phyloP scores from a whole-genome alignment of 2,329 filamentous ascomycete genomes.

The Cladosporium sp. region DNA sequence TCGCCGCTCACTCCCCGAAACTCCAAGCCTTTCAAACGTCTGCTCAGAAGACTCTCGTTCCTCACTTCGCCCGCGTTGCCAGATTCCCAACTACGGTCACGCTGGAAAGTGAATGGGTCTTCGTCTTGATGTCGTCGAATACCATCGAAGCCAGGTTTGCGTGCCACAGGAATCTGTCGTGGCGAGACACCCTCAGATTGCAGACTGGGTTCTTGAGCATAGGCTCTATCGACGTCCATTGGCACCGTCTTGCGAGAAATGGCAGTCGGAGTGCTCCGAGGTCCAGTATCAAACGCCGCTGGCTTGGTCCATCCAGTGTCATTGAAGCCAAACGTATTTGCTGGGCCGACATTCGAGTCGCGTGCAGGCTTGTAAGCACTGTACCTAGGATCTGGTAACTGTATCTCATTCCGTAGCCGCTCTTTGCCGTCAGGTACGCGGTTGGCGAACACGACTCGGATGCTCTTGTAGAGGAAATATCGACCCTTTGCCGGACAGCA shows the following conservation, averaged over 20 bases:
- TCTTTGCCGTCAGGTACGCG: constrained; percentile 94
- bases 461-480: constrained; percentile 86
- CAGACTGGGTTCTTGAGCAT: constrained; percentile 29
- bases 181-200: constrained; percentile 30
- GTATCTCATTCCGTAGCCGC: constrained; percentile 84
- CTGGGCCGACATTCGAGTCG: constrained; percentile 38
- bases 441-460: constrained; percentile 95
- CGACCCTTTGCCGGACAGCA: constrained; percentile 81
- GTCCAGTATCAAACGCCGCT: background rate
- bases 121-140: constrained; percentile 22
- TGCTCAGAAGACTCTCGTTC: constrained; percentile 61
- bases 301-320: background rate
- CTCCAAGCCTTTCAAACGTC: constrained; percentile 62
- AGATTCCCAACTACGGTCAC: constrained; percentile 51
- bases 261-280: background rate
- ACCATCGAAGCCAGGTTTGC: constrained; percentile 24
- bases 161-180: constrained; percentile 24
- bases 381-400: constrained; percentile 83
- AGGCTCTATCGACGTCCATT: constrained; percentile 19
- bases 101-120: constrained; percentile 31
- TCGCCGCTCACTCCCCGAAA: background rate
- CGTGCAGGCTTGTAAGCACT: constrained; percentile 72
- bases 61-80: constrained; percentile 49
- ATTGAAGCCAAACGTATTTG: constrained; percentile 17
- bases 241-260: background rate